Evolutionary conservation across 805 yeast species (phyloP), one percentile per base, ranked within the genome.

Genomic region (Grigorovia yakushimaensis): DNA sequence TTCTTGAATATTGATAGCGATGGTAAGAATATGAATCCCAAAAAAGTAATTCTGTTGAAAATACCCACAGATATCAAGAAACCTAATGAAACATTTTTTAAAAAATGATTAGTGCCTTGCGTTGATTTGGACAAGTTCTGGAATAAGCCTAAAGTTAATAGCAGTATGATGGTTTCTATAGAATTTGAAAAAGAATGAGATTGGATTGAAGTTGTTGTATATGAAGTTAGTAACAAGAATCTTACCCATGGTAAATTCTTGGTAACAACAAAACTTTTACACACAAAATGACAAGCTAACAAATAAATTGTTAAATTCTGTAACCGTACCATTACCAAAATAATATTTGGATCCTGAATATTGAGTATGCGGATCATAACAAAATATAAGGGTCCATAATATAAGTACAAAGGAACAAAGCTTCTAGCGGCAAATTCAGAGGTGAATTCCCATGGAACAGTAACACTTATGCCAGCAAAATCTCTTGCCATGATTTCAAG

Each of bases 161-260:
- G 72, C 69, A 60, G 51, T 22, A 60, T 47, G 67, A 62, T 37
- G 0, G 85, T 83, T 61, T 93, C 99, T 1, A 86, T 58, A 20
- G 88, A 77, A 60, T 93, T 93, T n/a, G 96, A 85, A 56, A 93
- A 85, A 0, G 94, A 80, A 60, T 88, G 97, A 0, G 86, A 72
- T 60, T 93, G 98, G 56, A 81, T 81, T 0, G 82, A 78, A 69
- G 87, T 72, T 0, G 95, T 81, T 30, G 88, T 73, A 58, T 85
- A 91, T 2, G 82, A 77, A 1, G 78, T 70, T 30, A 71, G 66
- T n/a, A 73, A 66, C 41, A 74, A 67, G 45, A 46, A 41, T n/a
- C 18, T 17, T 3, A 40, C 20, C 35, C 38, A 37, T n/a, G 20
- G 33, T 7, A n/a, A 39, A 13, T 38, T 19, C 19, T 35, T 40